These are phyloP conservation scores for Pyrenochaeta sp. DNA, from an alignment of 2,329 filamentous ascomycete genomes.

Conservation along the genomic window DNA sequence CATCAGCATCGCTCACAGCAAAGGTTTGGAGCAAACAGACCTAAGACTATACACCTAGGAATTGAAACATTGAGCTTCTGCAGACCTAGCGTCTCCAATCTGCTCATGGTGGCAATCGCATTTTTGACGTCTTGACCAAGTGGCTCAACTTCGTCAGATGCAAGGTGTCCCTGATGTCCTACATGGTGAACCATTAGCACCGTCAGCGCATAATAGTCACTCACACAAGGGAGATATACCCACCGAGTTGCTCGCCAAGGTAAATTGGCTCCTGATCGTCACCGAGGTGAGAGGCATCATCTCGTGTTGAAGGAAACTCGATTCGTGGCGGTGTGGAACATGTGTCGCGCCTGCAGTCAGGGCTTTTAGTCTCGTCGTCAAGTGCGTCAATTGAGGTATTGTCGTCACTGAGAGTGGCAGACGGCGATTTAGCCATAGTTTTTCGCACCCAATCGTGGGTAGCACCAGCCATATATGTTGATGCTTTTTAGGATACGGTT, in stretches of 20 bases:
- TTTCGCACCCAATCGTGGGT: background rate
- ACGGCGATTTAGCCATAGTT: background rate
- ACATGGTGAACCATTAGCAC: background rate
- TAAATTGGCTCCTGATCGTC: constrained; percentile 13
- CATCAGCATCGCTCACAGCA: no score
- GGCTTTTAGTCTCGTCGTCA: background rate
- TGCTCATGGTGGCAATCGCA: constrained; percentile 70
- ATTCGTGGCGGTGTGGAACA: background rate
- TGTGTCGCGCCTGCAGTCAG: background rate
- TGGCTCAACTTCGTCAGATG: constrained; percentile 13
- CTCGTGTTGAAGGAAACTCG: background rate
- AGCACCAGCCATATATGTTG: background rate
- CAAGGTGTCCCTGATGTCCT: background rate
- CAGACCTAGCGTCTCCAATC: constrained; percentile 75
- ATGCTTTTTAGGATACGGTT: no score
- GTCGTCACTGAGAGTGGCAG: background rate
- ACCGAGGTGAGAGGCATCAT: constrained; percentile 14
- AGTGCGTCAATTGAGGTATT: background rate
- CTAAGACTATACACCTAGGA: constrained; percentile 82
- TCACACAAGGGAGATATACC: background rate
- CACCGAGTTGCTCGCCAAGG: constrained; percentile 10
- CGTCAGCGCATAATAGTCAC: background rate
- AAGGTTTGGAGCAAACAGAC: constrained; percentile 44
- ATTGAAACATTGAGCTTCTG: constrained; percentile 72
- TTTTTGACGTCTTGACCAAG: constrained; percentile 71